Percentiles rank a stretch among this genome's conserved stretches.
These are phyloP conservation scores for Graphilbum ipis-grandicollis DNA, from an alignment of 2,329 filamentous ascomycete genomes.

Conservation along the genomic window DNA sequence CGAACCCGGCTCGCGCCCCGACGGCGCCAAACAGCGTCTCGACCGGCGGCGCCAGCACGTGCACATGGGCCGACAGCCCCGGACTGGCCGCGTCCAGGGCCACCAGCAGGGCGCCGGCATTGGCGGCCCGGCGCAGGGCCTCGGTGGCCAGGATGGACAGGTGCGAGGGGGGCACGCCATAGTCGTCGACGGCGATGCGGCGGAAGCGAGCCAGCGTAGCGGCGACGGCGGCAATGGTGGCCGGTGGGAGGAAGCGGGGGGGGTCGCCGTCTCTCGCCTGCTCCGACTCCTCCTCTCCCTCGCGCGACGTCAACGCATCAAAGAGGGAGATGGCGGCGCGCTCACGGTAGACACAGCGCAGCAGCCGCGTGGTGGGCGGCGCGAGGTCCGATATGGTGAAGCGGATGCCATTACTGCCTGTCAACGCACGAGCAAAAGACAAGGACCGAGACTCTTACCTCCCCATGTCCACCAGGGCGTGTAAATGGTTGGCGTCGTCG, in stretches of 20 bases:
- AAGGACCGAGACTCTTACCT: slow-evolving; percentile 22
- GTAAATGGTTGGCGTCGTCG: slow-evolving; percentile 28
- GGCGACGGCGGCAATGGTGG: slow-evolving; percentile 49
- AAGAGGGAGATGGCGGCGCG: slow-evolving; percentile 73
- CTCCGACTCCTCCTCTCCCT: slow-evolving; percentile 6
- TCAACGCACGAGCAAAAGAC: neutral
- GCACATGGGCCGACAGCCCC: slow-evolving; percentile 42
- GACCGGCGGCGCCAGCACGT: slow-evolving; percentile 58
- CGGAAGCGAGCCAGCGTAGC: slow-evolving; percentile 53
- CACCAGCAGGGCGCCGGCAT: slow-evolving; percentile 49
- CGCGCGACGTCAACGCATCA: slow-evolving; percentile 44
- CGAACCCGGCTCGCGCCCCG: slow-evolving; percentile 63
- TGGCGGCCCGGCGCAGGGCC: slow-evolving; percentile 66
- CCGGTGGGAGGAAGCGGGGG: slow-evolving; percentile 23
- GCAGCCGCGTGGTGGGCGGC: slow-evolving; percentile 50
- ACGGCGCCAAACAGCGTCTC: slow-evolving; percentile 72
- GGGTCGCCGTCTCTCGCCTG: neutral
- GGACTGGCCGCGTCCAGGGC: slow-evolving; percentile 42
- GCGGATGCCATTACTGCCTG: slow-evolving; percentile 67
- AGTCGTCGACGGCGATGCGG: slow-evolving; percentile 45
- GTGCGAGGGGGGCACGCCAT: slow-evolving; percentile 45
- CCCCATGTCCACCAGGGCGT: slow-evolving; percentile 43
- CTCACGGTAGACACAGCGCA: slow-evolving; percentile 62
- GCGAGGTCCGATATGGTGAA: slow-evolving; percentile 79
- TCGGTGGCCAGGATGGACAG: slow-evolving; percentile 73